Evolutionary conservation across 73 alveolate genomes (phyloP), one percentile per base, ranked within the genome.

Genomic region (Durusdinium trenchii): DNA sequence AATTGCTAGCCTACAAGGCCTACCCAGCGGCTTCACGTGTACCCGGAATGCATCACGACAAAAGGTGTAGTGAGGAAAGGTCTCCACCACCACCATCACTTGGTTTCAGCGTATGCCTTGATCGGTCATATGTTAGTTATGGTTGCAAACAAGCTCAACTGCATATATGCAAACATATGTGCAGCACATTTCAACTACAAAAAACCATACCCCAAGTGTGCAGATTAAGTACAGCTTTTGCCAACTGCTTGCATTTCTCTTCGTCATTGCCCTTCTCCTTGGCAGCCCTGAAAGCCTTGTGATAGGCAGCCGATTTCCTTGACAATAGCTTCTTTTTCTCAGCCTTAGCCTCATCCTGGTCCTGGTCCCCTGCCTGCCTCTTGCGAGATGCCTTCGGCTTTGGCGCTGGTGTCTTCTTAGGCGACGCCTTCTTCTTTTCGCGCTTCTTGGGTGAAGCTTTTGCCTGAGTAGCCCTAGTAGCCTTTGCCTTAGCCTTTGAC

Each of bases 71-170:
- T n/a, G n/a, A n/a, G n/a, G n/a, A n/a, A n/a, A n/a, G n/a, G n/a
- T n/a, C n/a, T n/a, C n/a, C n/a, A n/a, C 76, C 43, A 62, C 18
- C 6, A 4, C 16, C 36, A 26, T 79, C 90, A 79, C 35, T 45
- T 47, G 2, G 90, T 79, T 18, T 10, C 90, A 23, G 40, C 47
- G 69, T 79, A 79, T 79, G 90, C 90, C 90, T 79, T 47, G 35
- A 67, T 32, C 6, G 67, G 69, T 28, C n/a, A 23, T 23, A 32
- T 32, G 18, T 60, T 60, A 23, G 18, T 1, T n/a, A 73, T 73
- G 40, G 14, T 12, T 73, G 40, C 9, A 36, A 7, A 6, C n/a
- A 57, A 32, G 73, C 18, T 23, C 73, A 60, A 60, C 18, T 23
- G 51, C 51, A n/a, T n/a, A 71, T n/a, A 71, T 28, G 38, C 3